phyloP scores from a whole-genome alignment of 2,329 filamentous ascomycete genomes.

The Sarocladiaceae sp. region DNA sequence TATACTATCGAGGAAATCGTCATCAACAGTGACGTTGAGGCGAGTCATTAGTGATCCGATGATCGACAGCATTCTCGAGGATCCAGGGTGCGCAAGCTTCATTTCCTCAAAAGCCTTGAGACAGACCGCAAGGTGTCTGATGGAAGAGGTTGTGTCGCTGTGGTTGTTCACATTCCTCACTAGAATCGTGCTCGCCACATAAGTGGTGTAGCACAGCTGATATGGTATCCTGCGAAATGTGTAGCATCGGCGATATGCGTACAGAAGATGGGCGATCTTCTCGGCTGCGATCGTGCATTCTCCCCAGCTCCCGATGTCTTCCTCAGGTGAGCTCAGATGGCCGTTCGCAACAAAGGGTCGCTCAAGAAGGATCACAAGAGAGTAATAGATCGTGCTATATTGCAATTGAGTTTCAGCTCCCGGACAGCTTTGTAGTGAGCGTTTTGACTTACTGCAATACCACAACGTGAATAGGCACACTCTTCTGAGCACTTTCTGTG shows the following conservation, averaged over 20 bases:
- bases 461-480: background rate
- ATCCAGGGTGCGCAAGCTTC: slow-evolving; percentile 22
- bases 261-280: slow-evolving; percentile 28
- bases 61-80: slow-evolving; percentile 9
- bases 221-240: slow-evolving; percentile 29
- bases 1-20: background rate
- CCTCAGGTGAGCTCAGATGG: slow-evolving; percentile 12
- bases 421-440: background rate
- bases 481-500: background rate
- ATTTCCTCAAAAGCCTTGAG: slow-evolving; percentile 24
- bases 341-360: slow-evolving; percentile 28
- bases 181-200: slow-evolving; percentile 36
- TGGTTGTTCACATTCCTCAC: slow-evolving; percentile 29
- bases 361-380: slow-evolving; percentile 31
- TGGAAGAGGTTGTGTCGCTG: slow-evolving; percentile 16
- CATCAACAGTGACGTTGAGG: background rate
- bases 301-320: slow-evolving; percentile 17
- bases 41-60: slow-evolving; percentile 10
- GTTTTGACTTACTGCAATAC: background rate
- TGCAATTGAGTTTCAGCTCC: slow-evolving; percentile 21
- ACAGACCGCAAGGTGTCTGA: slow-evolving; percentile 22
- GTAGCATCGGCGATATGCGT: slow-evolving; percentile 25
- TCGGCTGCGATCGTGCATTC: slow-evolving; percentile 29
- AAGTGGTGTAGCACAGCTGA: slow-evolving; percentile 31
- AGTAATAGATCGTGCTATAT: slow-evolving; percentile 27